Conservation (phyloP, 805 yeast genomes). For the Candida odintsovae region DNA sequence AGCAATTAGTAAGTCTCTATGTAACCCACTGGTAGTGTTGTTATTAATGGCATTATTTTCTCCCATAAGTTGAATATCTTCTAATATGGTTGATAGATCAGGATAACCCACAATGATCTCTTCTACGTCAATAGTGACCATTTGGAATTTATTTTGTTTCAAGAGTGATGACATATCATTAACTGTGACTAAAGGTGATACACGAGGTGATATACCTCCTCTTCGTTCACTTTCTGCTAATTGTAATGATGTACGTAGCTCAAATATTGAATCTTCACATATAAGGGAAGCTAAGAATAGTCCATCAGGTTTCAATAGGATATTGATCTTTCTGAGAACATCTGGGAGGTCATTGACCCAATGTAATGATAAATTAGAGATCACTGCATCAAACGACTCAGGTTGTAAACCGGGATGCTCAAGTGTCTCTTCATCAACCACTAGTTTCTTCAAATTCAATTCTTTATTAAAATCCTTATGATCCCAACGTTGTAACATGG, state of each 20-base stretch:
- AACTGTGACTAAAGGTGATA: constrained; percentile 75
- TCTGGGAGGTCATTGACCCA: constrained; percentile 86
- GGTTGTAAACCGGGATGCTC: constrained; percentile 34
- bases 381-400: constrained; percentile 58
- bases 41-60: constrained; percentile 62
- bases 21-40: constrained; percentile 31
- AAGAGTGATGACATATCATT: constrained; percentile 69
- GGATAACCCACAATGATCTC: constrained; percentile 79
- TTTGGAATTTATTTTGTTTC: constrained; percentile 70
- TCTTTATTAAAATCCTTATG: constrained; percentile 32
- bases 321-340: constrained; percentile 48
- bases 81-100: constrained; percentile 57
- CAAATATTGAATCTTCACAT: constrained; percentile 84
- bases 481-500: constrained; percentile 48
- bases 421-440: constrained; percentile 65
- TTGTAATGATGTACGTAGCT: constrained; percentile 72
- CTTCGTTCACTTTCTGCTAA: constrained; percentile 74
- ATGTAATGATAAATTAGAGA: constrained; percentile 69
- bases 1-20: constrained; percentile 64
- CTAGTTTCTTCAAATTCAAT: constrained; percentile 43
- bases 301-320: constrained; percentile 70
- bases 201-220: constrained; percentile 77
- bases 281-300: constrained; percentile 75
- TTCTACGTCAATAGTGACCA: constrained; percentile 80
- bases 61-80: constrained; percentile 77